phyloP scores from a whole-genome alignment of 2,329 filamentous ascomycete genomes.

The Colletotrichum sp. region DNA sequence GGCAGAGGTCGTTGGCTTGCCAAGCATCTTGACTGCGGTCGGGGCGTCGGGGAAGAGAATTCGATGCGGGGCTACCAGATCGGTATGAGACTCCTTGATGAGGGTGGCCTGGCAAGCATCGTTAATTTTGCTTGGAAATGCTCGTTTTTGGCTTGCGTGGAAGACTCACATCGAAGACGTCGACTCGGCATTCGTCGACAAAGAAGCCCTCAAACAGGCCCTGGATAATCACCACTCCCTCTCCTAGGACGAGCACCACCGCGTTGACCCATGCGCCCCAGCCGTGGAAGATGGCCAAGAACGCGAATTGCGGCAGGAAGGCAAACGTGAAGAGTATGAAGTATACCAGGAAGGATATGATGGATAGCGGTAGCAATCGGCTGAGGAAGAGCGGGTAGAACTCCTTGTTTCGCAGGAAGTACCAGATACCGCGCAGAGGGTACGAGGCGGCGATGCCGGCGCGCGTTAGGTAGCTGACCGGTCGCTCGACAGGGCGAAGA shows the following conservation, averaged over 20 bases:
- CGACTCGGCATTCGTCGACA: constrained; percentile 78
- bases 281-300: constrained; percentile 89
- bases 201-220: constrained; percentile 81
- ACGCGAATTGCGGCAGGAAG: constrained; percentile 87
- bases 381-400: constrained; percentile 82
- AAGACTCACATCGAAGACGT: constrained; percentile 78
- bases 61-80: constrained; percentile 71
- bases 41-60: constrained; percentile 70
- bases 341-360: constrained; percentile 85
- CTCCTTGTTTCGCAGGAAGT: constrained; percentile 77
- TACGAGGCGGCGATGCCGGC: constrained; percentile 56
- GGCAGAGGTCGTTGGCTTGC: constrained; percentile 77
- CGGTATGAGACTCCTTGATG: constrained; percentile 73
- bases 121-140: constrained; percentile 13
- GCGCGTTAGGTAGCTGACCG: constrained; percentile 46
- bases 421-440: constrained; percentile 77
- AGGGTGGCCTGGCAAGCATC: constrained; percentile 63
- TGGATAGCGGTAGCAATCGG: constrained; percentile 78
- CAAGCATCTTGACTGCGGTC: constrained; percentile 79
- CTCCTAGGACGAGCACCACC: constrained; percentile 84
- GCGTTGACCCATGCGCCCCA: constrained; percentile 89
- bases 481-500: constrained; percentile 34
- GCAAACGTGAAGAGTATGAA: constrained; percentile 86
- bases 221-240: constrained; percentile 74
- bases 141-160: neutral